These are phyloP conservation scores for Pleurotus sapidus DNA, from an alignment of 768 basidiomycete genomes.

Conservation along the genomic window DNA sequence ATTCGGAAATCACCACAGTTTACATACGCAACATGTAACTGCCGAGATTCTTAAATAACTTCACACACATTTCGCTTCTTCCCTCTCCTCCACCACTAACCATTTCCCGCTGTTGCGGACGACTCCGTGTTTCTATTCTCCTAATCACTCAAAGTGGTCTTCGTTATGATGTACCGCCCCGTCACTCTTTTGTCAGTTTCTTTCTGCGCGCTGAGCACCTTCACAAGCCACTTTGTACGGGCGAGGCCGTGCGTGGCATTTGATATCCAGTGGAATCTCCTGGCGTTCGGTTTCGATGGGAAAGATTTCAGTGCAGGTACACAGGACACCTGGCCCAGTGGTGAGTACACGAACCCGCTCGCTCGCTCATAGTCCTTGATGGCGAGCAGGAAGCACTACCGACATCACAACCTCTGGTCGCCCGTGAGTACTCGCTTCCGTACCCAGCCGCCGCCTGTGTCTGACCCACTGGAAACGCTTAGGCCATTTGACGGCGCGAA, in stretches of 20 bases:
- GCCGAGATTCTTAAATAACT: not conserved
- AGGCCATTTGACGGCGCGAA: conserved; percentile 66
- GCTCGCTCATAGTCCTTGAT: conserved; percentile 1
- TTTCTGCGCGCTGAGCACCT: conserved; percentile 5
- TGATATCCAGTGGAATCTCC: conserved; percentile 78
- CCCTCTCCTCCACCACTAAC: not conserved
- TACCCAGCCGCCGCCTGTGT: not conserved
- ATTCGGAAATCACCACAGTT: not conserved
- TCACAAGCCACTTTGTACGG: conserved; percentile 1
- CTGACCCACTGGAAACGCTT: conserved; percentile 6
- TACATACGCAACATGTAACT: not conserved
- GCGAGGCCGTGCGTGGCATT: conserved; percentile 63
- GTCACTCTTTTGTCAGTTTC: conserved; percentile 8
- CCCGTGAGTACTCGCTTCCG: conserved; percentile 52
- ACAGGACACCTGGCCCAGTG: conserved; percentile 62
- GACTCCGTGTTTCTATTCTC: not conserved
- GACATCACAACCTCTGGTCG: conserved; percentile 74
- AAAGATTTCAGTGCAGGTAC: conserved; percentile 83
- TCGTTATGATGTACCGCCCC: conserved; percentile 7
- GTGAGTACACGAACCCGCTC: conserved; percentile 29
- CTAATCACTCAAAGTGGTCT: conserved; percentile 5
- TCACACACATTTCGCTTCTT: not conserved
- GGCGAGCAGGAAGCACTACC: conserved; percentile 44
- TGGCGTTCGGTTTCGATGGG: conserved; percentile 80
- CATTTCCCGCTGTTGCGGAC: not conserved